phyloP scores from a whole-genome alignment of 495 filamentous ascomycete species.

The Penicillium coprophilum region DNA sequence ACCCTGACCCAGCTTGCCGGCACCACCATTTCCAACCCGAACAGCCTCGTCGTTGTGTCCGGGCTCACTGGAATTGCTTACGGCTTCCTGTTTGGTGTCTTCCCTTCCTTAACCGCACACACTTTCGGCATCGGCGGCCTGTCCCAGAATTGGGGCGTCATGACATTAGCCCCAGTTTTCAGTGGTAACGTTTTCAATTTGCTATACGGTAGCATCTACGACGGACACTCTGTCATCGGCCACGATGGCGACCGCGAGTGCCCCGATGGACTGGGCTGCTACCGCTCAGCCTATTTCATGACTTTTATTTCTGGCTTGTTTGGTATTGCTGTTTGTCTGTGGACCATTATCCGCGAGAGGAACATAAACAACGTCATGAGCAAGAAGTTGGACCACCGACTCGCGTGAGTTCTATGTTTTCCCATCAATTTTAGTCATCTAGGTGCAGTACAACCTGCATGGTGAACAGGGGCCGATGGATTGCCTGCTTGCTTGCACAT shows the following conservation, averaged over 20 bases:
- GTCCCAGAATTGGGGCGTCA: slow-evolving; percentile 88
- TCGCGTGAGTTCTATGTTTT: slow-evolving; percentile 28
- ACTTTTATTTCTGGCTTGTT: slow-evolving; percentile 74
- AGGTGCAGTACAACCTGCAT: neutral
- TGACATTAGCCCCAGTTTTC: slow-evolving; percentile 84
- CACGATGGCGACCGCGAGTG: slow-evolving; percentile 72
- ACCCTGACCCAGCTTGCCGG: slow-evolving; percentile 77
- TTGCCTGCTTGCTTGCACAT: neutral
- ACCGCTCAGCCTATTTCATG: slow-evolving; percentile 74
- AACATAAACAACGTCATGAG: slow-evolving; percentile 27
- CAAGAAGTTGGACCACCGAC: slow-evolving; percentile 38
- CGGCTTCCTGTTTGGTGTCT: slow-evolving; percentile 93
- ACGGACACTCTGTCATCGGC: slow-evolving; percentile 69
- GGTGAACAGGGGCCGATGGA: slow-evolving; percentile 1
- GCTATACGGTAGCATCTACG: slow-evolving; percentile 74
- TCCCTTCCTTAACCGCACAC: slow-evolving; percentile 87
- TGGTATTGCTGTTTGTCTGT: slow-evolving; percentile 68
- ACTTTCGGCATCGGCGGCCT: slow-evolving; percentile 89
- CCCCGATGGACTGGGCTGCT: slow-evolving; percentile 76
- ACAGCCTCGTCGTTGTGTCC: slow-evolving; percentile 74
- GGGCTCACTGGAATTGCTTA: slow-evolving; percentile 84
- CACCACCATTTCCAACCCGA: slow-evolving; percentile 74
- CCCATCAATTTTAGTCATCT: neutral
- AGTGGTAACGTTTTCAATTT: slow-evolving; percentile 91
- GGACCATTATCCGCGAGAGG: slow-evolving; percentile 72